phyloP scores from a whole-genome alignment of 2,329 filamentous ascomycete genomes.

The Mycosphaerella arachidis region DNA sequence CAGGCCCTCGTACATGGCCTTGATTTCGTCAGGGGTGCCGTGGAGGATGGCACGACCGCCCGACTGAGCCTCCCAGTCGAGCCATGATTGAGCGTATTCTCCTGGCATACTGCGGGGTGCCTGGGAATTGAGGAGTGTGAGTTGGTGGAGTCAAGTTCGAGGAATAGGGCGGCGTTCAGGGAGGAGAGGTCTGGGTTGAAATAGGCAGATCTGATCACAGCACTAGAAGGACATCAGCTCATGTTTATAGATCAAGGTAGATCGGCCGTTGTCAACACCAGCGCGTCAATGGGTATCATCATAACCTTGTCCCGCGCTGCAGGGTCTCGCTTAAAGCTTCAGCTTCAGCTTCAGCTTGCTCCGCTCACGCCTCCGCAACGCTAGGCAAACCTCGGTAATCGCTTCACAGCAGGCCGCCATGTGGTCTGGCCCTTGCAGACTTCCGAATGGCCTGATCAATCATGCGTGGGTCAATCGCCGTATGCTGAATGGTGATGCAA shows the following conservation, averaged over 20 bases:
- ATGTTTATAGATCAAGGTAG: background rate
- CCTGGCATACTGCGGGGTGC: slow-evolving; percentile 8
- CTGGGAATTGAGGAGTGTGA: background rate
- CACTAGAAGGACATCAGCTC: slow-evolving; percentile 10
- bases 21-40: slow-evolving; percentile 22
- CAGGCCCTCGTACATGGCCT: slow-evolving; percentile 18
- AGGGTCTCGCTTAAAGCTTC: background rate
- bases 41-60: slow-evolving; percentile 22
- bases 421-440: background rate
- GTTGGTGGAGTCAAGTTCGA: background rate
- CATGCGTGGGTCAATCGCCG: background rate
- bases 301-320: background rate
- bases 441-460: background rate
- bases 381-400: background rate
- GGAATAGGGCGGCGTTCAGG: background rate
- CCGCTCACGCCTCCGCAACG: background rate
- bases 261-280: slow-evolving; percentile 43
- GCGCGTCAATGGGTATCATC: slow-evolving; percentile 32
- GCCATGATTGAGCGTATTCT: slow-evolving; percentile 23
- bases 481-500: background rate
- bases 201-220: background rate
- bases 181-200: background rate
- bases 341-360: background rate
- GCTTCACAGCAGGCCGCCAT: background rate
- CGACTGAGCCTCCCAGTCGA: slow-evolving; percentile 18